Evolutionary conservation across 2,329 filamentous ascomycete species (phyloP), one percentile per base, ranked within the genome.

Genomic region (Coleophoma cylindrospora): DNA sequence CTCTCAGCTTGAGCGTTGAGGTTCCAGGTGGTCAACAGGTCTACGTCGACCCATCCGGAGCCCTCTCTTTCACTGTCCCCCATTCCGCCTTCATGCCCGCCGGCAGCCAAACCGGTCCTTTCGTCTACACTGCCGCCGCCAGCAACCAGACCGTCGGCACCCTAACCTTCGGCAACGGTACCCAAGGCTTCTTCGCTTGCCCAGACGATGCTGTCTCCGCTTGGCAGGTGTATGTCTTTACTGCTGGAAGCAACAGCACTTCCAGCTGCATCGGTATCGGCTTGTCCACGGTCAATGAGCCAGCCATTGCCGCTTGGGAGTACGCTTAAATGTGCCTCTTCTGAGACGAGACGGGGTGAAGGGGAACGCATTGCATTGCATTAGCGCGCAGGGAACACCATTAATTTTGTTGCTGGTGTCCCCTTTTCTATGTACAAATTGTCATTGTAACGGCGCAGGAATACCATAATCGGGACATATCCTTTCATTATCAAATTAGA

Each of bases 11-110:
- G 9, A 15, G 15, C 41, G 33, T 19, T n/a, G 14, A 15, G 6
- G 48, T 53, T 14, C 48, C 51, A 38, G 51, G 56, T 19, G 54
- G 56, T 19, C 52, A 58, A 49, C 45, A 48, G 45, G 40, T 49
- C 40, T 60, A 57, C 46, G 71, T 74, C 53, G 55, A 63, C 47
- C 56, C 60, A 38, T 64, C 63, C 12, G 63, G 60, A 3, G 66
- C 58, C 3, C 55, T 57, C 40, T 47, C 43, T n/a, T 54, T 54
- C 41, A 59, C 54, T 3, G 38, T 15, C 8, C 44, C 56, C 33
- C 75, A 75, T 61, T 67, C 67, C 41, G 67, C 63, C 5, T 65
- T 67, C 55, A 71, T 71, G 51, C 61, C 66, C 5, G 34, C 27
- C 4, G 54, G 48, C n/a, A 37, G 44, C 10, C 34, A 37, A 5